A percentile compares a stretch with the other conserved stretches of the same genome.
phyloP scores from a whole-genome alignment of 2,329 filamentous ascomycete genomes.

The Aspergillus sp. region DNA sequence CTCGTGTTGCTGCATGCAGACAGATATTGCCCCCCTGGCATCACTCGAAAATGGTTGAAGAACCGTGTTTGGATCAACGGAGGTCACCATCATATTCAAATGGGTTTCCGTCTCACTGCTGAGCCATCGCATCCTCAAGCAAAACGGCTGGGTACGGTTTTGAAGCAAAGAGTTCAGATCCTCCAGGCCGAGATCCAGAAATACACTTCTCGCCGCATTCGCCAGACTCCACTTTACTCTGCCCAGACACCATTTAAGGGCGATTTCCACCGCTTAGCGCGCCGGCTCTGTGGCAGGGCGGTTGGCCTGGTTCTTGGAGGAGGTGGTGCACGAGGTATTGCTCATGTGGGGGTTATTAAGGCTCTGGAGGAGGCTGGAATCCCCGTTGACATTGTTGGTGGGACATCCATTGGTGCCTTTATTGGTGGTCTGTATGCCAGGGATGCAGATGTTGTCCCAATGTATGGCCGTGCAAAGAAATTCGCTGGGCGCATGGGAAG shows the following conservation, averaged over 20 bases:
- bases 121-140: conserved; percentile 74
- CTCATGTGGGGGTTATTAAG: conserved; percentile 90
- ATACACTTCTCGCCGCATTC: conserved; percentile 90
- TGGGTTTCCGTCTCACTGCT: conserved; percentile 76
- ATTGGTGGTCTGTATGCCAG: conserved; percentile 93
- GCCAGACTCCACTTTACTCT: conserved; percentile 84
- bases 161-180: conserved; percentile 92
- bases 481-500: conserved; percentile 98
- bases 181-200: conserved; percentile 97
- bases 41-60: conserved; percentile 85
- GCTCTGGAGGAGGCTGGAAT: conserved; percentile 95
- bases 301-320: conserved; percentile 92
- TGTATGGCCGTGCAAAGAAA: conserved; percentile 95
- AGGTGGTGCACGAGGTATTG: conserved; percentile 86
- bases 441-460: conserved; percentile 93
- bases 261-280: conserved; percentile 90
- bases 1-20: conserved; percentile 87
- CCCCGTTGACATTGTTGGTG: conserved; percentile 91
- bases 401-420: conserved; percentile 94
- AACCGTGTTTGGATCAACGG: conserved; percentile 98
- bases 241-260: conserved; percentile 92
- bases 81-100: conserved; percentile 95
- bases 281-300: conserved; percentile 87
- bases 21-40: conserved; percentile 77
- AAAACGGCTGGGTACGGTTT: conserved; percentile 76